Evolutionary conservation across 2,329 filamentous ascomycete genomes (phyloP).

Genomic region (Cryphonectria naterciae): DNA sequence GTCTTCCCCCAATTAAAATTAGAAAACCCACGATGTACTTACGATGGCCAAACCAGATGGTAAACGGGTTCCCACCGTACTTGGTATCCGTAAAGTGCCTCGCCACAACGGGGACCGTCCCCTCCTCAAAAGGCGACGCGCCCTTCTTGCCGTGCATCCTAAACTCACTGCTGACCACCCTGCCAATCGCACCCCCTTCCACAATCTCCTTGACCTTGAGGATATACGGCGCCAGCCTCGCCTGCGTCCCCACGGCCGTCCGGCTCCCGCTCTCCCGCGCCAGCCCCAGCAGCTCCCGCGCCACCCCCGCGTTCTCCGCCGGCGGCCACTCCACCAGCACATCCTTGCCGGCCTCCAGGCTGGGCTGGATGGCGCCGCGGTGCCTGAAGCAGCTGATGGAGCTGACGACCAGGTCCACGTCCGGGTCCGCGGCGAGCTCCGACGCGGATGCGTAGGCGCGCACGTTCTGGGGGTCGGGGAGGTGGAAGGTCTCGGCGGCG

Average conservation of each 20-base stretch:
- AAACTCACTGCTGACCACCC: slow-evolving; percentile 56
- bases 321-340: slow-evolving; percentile 64
- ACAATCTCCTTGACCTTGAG: slow-evolving; percentile 51
- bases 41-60: slow-evolving; percentile 49
- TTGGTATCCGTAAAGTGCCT: slow-evolving; percentile 54
- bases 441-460: slow-evolving; percentile 56
- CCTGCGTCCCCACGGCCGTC: slow-evolving; percentile 57
- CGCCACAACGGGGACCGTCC: slow-evolving; percentile 40
- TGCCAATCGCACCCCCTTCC: slow-evolving; percentile 51
- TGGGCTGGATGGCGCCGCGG: slow-evolving; percentile 47
- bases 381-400: slow-evolving; percentile 59
- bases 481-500: slow-evolving; percentile 48
- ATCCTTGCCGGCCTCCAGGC: slow-evolving; percentile 55
- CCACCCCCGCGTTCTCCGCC: slow-evolving; percentile 46
- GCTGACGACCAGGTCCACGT: slow-evolving; percentile 60
- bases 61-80: slow-evolving; percentile 50
- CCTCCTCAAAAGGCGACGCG: slow-evolving; percentile 35
- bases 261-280: slow-evolving; percentile 34
- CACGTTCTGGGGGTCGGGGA: slow-evolving; percentile 41
- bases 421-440: slow-evolving; percentile 50
- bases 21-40: slow-evolving; percentile 31
- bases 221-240: slow-evolving; percentile 48
- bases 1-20: not conserved
- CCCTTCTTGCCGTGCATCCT: slow-evolving; percentile 41
- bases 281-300: slow-evolving; percentile 45